These are phyloP conservation scores for Simplicillium aogashimaense DNA, from an alignment of 2,329 filamentous ascomycete species.

Conservation along the genomic window DNA sequence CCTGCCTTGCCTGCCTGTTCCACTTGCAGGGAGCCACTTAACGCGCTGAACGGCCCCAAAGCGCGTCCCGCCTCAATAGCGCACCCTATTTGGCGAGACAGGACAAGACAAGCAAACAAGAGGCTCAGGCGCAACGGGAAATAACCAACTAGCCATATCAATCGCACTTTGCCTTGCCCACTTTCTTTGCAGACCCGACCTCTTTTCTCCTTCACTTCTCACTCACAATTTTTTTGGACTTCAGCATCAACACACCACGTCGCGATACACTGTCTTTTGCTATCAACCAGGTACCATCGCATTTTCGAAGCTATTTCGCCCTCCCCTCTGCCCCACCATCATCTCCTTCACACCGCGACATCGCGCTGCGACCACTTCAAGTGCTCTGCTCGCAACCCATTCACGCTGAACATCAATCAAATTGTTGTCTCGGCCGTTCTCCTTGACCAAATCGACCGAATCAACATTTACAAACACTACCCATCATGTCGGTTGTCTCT, in stretches of 20 bases:
- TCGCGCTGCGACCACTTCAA: slow-evolving; percentile 3
- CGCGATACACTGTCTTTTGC: not conserved
- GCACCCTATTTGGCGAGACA: too few species aligned
- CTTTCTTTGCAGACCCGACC: not conserved
- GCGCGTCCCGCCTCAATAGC: slow-evolving; percentile 3
- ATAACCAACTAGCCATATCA: too few species aligned
- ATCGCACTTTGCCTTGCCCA: too few species aligned
- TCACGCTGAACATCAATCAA: not conserved
- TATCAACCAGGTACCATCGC: not conserved
- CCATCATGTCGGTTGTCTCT: slow-evolving; percentile 84
- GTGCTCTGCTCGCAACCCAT: slow-evolving; percentile 4
- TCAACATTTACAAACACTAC: slow-evolving; percentile 19
- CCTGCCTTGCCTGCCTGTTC: too few species aligned
- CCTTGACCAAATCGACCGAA: slow-evolving; percentile 4
- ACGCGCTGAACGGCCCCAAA: slow-evolving; percentile 5
- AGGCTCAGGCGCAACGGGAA: too few species aligned
- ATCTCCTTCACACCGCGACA: slow-evolving; percentile 4
- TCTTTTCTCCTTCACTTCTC: slow-evolving; percentile 4
- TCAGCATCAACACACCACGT: too few species aligned
- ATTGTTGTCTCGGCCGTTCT: slow-evolving; percentile 4
- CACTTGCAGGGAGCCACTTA: slow-evolving; percentile 5
- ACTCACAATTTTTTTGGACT: not conserved
- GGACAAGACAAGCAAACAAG: too few species aligned
- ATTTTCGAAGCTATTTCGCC: not conserved
- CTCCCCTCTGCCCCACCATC: slow-evolving; percentile 2